phyloP scores from a whole-genome alignment of 352 stramenopile species.

The Pythium phragmiticola region DNA sequence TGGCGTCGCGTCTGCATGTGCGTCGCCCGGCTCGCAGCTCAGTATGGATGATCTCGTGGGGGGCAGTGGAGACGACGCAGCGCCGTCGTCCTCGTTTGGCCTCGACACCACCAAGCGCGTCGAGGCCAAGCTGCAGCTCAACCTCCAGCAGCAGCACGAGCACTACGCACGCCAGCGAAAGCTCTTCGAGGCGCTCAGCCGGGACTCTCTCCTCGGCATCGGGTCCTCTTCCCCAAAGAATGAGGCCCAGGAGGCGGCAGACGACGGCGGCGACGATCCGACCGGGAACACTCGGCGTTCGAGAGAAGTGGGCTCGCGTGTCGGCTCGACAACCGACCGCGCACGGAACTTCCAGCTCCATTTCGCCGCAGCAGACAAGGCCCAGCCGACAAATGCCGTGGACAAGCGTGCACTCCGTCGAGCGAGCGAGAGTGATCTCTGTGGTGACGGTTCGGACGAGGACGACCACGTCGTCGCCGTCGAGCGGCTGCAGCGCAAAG shows the following conservation, averaged over 20 bases:
- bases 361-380: conserved; percentile 7
- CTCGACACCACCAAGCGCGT: conserved; percentile 34
- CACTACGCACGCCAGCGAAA: conserved; percentile 59
- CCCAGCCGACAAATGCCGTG: not conserved
- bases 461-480: conserved; percentile 6
- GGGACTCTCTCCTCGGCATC: conserved; percentile 14
- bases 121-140: conserved; percentile 50
- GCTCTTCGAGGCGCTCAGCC: conserved; percentile 58
- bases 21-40: conserved; percentile 32
- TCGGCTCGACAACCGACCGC: not conserved
- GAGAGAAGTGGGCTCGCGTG: not conserved
- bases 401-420: not conserved
- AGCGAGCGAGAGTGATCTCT: not conserved
- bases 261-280: not conserved
- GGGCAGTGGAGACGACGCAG: not conserved
- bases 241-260: not conserved
- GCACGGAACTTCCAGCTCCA: conserved; percentile 19
- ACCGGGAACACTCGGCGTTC: not conserved
- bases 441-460: not conserved
- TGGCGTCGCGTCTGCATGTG: not conserved
- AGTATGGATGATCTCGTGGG: conserved; percentile 49
- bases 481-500: conserved; percentile 24
- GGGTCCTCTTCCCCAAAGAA: conserved; percentile 14
- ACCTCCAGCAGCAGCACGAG: conserved; percentile 55
- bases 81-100: conserved; percentile 1